Percentiles rank a stretch among this genome's conserved stretches.
These are phyloP conservation scores for Moesziomyces globuligerus DNA, from an alignment of 1,284 basidiomycete genomes.

Conservation along the genomic window DNA sequence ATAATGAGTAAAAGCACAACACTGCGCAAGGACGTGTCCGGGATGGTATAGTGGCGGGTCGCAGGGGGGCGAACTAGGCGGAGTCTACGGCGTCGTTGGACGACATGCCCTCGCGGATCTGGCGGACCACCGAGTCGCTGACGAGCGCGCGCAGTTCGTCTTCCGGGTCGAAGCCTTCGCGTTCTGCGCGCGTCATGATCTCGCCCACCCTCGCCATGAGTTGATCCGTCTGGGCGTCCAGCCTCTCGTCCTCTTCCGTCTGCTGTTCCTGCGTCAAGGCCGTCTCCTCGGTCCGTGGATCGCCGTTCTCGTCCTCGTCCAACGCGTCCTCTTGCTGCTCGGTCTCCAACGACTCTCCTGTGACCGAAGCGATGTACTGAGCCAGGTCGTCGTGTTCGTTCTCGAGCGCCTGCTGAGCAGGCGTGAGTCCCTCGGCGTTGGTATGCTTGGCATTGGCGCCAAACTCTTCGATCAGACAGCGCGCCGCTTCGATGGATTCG, in stretches of 20 bases:
- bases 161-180: constrained; percentile 50
- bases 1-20: not conserved
- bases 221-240: constrained; percentile 42
- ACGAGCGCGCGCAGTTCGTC: constrained; percentile 51
- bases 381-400: constrained; percentile 57
- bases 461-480: constrained; percentile 60
- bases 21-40: not conserved
- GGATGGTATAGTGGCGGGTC: not conserved
- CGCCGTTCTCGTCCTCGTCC: constrained; percentile 41
- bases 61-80: too few relatives aligned
- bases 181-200: constrained; percentile 51
- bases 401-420: constrained; percentile 55
- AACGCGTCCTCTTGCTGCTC: constrained; percentile 26
- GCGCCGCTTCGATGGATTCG: constrained; percentile 54
- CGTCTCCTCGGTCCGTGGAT: constrained; percentile 1
- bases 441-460: constrained; percentile 51
- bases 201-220: constrained; percentile 53
- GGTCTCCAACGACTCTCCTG: constrained; percentile 44
- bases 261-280: constrained; percentile 17
- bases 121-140: constrained; percentile 50
- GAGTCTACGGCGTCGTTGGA: not conserved
- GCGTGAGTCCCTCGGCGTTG: constrained; percentile 57
- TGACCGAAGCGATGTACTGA: constrained; percentile 47
- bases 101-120: constrained; percentile 54
- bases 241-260: constrained; percentile 27